phyloP scores from a whole-genome alignment of 805 yeast species.

The Sugiyamaella americana region DNA sequence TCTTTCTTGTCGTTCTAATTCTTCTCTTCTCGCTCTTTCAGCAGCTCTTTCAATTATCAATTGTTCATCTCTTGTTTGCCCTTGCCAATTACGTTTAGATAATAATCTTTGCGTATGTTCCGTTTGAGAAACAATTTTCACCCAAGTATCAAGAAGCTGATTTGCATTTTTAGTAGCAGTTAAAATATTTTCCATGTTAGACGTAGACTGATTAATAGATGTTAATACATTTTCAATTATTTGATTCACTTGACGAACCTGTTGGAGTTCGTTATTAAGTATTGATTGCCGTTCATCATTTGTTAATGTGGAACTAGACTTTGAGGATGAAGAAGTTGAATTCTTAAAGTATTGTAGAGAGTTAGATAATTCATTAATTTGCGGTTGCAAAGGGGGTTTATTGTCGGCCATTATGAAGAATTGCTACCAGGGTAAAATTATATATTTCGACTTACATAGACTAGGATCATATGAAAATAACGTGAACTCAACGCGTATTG shows the following conservation, averaged over 20 bases:
- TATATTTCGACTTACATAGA: too few relatives aligned
- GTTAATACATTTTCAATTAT: conserved; percentile 18
- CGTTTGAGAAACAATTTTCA: conserved; percentile 28
- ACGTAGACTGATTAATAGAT: conserved; percentile 14
- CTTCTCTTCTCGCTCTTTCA: conserved; percentile 13
- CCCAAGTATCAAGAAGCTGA: conserved; percentile 27
- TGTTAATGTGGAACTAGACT: background rate
- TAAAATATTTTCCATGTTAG: conserved; percentile 17
- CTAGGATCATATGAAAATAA: too few relatives aligned
- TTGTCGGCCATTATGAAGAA: too few relatives aligned
- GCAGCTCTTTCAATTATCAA: conserved; percentile 19
- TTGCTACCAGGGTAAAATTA: too few relatives aligned
- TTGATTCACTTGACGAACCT: conserved; percentile 18
- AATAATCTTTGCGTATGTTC: conserved; percentile 28
- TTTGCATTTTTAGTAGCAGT: conserved; percentile 25
- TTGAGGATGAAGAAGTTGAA: background rate
- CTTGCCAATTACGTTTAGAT: conserved; percentile 27
- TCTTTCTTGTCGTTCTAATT: conserved; percentile 14
- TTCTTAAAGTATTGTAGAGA: background rate
- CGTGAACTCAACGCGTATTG: too few relatives aligned
- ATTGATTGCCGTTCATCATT: background rate
- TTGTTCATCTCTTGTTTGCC: conserved; percentile 25
- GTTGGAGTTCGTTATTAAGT: conserved; percentile 15
- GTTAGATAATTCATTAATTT: background rate
- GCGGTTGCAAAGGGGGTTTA: too few relatives aligned